phyloP scores from a whole-genome alignment of 2,329 filamentous ascomycete species.

The Lasiodiplodia hormozganensis region DNA sequence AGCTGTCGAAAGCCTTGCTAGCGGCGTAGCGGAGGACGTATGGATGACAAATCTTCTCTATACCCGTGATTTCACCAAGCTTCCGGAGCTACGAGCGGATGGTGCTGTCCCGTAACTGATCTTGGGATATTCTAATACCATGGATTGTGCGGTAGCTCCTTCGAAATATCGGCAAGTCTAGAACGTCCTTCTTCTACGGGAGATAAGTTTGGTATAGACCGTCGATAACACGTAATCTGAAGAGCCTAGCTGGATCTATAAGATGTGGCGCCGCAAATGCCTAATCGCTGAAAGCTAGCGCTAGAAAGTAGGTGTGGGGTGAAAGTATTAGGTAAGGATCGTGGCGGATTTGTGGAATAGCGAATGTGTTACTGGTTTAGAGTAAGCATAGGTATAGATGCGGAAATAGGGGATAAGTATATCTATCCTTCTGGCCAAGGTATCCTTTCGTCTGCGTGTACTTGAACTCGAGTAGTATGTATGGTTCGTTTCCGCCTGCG shows the following conservation, averaged over 20 bases:
- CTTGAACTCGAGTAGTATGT: conserved; percentile 31
- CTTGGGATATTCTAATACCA: not conserved
- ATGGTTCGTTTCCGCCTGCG: conserved; percentile 26
- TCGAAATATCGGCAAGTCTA: conserved; percentile 9
- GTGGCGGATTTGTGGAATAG: conserved; percentile 4
- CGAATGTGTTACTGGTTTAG: conserved; percentile 17
- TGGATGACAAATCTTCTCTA: not conserved
- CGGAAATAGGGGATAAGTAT: not conserved
- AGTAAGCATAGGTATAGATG: not conserved
- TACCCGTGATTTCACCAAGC: conserved; percentile 15
- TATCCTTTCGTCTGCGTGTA: conserved; percentile 34
- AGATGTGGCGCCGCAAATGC: conserved; percentile 10
- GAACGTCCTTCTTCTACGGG: conserved; percentile 14
- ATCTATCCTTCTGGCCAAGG: conserved; percentile 33
- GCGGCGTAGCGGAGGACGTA: conserved; percentile 4
- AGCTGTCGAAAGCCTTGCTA: conserved; percentile 6
- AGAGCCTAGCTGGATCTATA: not conserved
- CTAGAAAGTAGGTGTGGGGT: conserved; percentile 1
- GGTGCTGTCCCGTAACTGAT: not conserved
- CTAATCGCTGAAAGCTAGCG: conserved; percentile 8
- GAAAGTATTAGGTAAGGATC: conserved; percentile 14
- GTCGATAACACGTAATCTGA: conserved; percentile 4
- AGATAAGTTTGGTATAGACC: not conserved
- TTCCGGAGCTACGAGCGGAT: conserved; percentile 4
- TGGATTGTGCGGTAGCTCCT: not conserved